Base-by-base conservation (phyloP, 805 yeast genomes). In the Sugiyamaella marilandica region DNA sequence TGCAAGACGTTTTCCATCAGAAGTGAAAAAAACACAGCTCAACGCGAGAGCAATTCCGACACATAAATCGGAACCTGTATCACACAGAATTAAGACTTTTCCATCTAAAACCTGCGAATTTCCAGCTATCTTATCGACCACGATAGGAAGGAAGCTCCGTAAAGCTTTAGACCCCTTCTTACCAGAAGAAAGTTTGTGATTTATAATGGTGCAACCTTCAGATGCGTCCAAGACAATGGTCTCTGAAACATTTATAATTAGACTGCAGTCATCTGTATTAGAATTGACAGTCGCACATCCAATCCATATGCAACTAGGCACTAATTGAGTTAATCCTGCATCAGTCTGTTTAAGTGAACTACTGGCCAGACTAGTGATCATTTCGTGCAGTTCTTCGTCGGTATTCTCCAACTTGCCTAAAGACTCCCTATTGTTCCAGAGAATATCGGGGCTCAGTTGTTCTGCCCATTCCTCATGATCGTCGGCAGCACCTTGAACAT, bases 401-500 rank as follows among this genome's bases (percentile, higher is more conserved):
- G 52, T 16, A 11, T 39, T 33, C 16, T 44, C 37, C 8, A 13
- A 7, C 5, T 54, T 31, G 16, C 45, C 26, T n/a, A 69, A 52
- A 1, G 49, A 49, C 2, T 60, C 62, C 5, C 52, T 47, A 10
- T 59, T 62, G 2, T 62, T 49, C 95, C 95, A 88, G 47, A 85
- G 78, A 26, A 79, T 47, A 0, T 61, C 59, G 0, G 91, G 81
- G 1, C 74, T 76, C 31, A 88, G 65, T 0, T 74, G 70, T 3
- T 77, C 72, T 0, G 84, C 78, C 97, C 97, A 90, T 10, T 84
- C 71, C 62, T 90, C 97, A 65, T 90, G 96, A 62, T 91, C 97
- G 66, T 90, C 97, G 0, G 94, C 97, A 0, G 96, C 94, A 1
- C 97, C 97, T 67, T 89, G 97, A 0, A 89, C 86, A 63, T 90